A percentile compares a stretch with the other conserved stretches of the same genome.
Conservation (phyloP, 805 yeast species). For the Nakazawaea molendinolei region DNA sequence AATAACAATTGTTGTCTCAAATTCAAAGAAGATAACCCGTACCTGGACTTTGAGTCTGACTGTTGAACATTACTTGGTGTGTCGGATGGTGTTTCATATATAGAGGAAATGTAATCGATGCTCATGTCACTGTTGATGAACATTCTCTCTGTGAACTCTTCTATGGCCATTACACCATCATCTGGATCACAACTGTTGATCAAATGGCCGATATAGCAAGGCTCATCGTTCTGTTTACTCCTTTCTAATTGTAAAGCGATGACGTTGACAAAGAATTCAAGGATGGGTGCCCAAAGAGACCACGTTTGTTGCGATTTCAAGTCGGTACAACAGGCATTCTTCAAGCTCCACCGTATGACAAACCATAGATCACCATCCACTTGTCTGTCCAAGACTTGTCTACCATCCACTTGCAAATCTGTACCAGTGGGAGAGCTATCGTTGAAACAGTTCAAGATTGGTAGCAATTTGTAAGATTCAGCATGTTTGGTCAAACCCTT, state of each 20-base stretch:
- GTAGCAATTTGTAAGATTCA: background rate
- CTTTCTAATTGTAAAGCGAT: constrained; percentile 11
- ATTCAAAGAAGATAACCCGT: constrained; percentile 16
- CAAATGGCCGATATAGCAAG: constrained; percentile 4
- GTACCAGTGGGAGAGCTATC: too few relatives aligned
- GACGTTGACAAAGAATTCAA: constrained; percentile 7
- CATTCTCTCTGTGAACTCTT: constrained; percentile 12
- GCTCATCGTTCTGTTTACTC: constrained; percentile 2
- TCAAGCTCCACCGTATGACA: constrained; percentile 6
- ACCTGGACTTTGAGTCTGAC: constrained; percentile 1
- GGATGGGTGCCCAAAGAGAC: constrained; percentile 8
- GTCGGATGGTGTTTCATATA: constrained; percentile 2
- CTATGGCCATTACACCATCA: constrained; percentile 12
- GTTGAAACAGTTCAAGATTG: background rate
- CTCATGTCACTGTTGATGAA: constrained; percentile 16
- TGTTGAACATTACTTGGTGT: constrained; percentile 4
- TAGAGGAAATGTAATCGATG: constrained; percentile 1
- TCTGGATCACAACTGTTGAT: constrained; percentile 8
- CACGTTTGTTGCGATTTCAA: constrained; percentile 7
- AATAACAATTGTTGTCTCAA: constrained; percentile 13
- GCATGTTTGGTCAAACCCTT: too few relatives aligned
- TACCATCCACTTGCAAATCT: too few relatives aligned
- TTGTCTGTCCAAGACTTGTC: too few relatives aligned
- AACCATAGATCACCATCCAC: constrained; percentile 8
- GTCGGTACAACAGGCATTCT: background rate